A percentile compares a stretch with the other conserved stretches of the same genome.
These are phyloP conservation scores for Ophiostoma quercus DNA, from an alignment of 2,329 filamentous ascomycete genomes.

Conservation along the genomic window DNA sequence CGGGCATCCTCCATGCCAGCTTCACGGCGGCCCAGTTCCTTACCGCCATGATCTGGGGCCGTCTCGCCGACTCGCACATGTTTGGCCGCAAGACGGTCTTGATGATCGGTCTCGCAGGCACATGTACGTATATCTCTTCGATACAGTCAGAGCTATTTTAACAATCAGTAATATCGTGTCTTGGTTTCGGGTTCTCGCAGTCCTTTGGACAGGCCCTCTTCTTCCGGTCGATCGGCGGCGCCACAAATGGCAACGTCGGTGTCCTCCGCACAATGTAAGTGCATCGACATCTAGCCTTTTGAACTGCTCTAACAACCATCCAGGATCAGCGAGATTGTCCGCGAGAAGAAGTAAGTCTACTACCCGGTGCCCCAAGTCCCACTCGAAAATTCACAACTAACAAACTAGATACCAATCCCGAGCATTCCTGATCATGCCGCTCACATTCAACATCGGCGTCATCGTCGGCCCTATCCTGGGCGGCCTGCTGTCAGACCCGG, in stretches of 20 bases:
- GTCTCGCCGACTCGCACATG: conserved; percentile 57
- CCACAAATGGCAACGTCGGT: conserved; percentile 67
- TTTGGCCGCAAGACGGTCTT: conserved; percentile 73
- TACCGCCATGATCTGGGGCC: conserved; percentile 78
- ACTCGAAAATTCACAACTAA: conserved; percentile 27
- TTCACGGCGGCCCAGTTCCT: conserved; percentile 80
- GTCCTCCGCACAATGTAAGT: conserved; percentile 65
- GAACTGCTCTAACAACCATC: neutral
- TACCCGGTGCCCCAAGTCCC: neutral
- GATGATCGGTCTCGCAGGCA: conserved; percentile 69
- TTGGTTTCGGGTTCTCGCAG: conserved; percentile 67
- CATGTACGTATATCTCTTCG: conserved; percentile 38
- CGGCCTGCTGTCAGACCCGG: conserved; percentile 44
- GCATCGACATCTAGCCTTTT: too few species aligned
- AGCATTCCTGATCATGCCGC: conserved; percentile 46
- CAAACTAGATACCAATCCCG: conserved; percentile 37
- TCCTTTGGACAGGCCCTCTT: conserved; percentile 57
- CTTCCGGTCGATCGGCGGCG: conserved; percentile 61
- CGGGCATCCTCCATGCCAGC: conserved; percentile 69
- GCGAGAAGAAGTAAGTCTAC: conserved; percentile 33
- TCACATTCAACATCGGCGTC: conserved; percentile 67
- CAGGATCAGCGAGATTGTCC: conserved; percentile 43
- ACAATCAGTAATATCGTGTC: conserved; percentile 46
- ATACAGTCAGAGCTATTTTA: neutral
- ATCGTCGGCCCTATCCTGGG: conserved; percentile 53